These are phyloP conservation scores for Xylaria nigripes DNA, from an alignment of 495 filamentous ascomycete genomes.

Conservation along the genomic window DNA sequence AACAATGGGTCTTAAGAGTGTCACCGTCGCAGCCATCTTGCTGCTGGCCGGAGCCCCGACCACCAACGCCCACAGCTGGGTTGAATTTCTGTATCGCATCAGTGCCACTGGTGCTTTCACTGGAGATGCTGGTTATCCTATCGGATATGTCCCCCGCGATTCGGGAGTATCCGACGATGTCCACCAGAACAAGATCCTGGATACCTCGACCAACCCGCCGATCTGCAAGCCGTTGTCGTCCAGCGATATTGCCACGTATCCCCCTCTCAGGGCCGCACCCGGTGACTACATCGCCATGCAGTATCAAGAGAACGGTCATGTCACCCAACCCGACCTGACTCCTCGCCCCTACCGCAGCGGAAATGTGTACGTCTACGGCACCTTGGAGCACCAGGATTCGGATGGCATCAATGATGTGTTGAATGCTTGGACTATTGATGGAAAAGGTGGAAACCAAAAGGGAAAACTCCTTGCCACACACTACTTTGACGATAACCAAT, in stretches of 20 bases:
- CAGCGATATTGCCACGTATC: slow-evolving; percentile 46
- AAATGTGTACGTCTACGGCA: slow-evolving; percentile 76
- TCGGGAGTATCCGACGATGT: slow-evolving; percentile 42
- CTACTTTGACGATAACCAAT: slow-evolving; percentile 76
- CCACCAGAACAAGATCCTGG: slow-evolving; percentile 32
- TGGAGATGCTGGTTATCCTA: slow-evolving; percentile 58
- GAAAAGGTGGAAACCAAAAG: slow-evolving; percentile 65
- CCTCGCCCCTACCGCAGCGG: slow-evolving; percentile 62
- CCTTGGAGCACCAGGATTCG: slow-evolving; percentile 39
- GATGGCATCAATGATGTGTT: slow-evolving; percentile 64
- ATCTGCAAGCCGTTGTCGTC: slow-evolving; percentile 42
- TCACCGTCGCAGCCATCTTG: slow-evolving; percentile 16
- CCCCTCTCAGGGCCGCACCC: slow-evolving; percentile 56
- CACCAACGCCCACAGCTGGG: slow-evolving; percentile 63
- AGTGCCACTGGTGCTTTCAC: slow-evolving; percentile 64
- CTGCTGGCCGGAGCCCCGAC: slow-evolving; percentile 31
- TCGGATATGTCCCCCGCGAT: slow-evolving; percentile 49
- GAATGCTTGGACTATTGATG: slow-evolving; percentile 63
- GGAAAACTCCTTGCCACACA: slow-evolving; percentile 65
- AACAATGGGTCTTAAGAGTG: slow-evolving; percentile 11
- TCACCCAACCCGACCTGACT: slow-evolving; percentile 54
- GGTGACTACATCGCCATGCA: slow-evolving; percentile 63
- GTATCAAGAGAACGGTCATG: slow-evolving; percentile 85
- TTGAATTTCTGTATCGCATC: slow-evolving; percentile 64
- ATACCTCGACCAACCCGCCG: slow-evolving; percentile 30